A percentile compares a stretch with the other conserved stretches of the same genome.
phyloP scores from a whole-genome alignment of 371 early-diverging fungal species.

The Apophysomyces elegans region DNA sequence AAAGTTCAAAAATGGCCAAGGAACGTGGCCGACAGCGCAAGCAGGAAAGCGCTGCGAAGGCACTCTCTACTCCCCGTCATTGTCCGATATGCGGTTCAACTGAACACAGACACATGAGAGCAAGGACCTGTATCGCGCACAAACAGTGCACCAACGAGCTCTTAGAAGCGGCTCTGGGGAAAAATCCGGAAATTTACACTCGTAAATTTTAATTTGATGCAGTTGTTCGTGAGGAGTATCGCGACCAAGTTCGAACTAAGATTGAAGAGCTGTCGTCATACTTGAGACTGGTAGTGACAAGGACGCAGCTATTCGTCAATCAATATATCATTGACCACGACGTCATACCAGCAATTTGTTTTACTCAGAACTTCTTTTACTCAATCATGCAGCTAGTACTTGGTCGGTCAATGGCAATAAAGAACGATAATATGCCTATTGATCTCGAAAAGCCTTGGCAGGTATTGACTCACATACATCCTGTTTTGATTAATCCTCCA shows the following conservation, averaged over 20 bases:
- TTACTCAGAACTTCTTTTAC: background rate
- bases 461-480: no score
- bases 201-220: background rate
- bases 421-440: no score
- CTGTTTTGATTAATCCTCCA: no score
- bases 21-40: background rate
- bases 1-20: background rate
- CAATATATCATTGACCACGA: background rate
- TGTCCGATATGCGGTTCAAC: background rate
- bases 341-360: background rate
- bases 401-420: background rate
- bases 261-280: background rate
- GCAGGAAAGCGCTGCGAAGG: background rate
- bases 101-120: background rate
- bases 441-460: no score
- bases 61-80: background rate
- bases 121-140: background rate
- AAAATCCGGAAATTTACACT: background rate
- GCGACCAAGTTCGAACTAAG: background rate
- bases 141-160: background rate
- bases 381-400: background rate
- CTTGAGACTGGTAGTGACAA: background rate
- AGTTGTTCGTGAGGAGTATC: background rate
- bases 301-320: background rate
- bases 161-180: background rate